Evolutionary conservation across 2,329 filamentous ascomycete genomes (phyloP).

Genomic region (Parasarocladium wereldwijsianum): DNA sequence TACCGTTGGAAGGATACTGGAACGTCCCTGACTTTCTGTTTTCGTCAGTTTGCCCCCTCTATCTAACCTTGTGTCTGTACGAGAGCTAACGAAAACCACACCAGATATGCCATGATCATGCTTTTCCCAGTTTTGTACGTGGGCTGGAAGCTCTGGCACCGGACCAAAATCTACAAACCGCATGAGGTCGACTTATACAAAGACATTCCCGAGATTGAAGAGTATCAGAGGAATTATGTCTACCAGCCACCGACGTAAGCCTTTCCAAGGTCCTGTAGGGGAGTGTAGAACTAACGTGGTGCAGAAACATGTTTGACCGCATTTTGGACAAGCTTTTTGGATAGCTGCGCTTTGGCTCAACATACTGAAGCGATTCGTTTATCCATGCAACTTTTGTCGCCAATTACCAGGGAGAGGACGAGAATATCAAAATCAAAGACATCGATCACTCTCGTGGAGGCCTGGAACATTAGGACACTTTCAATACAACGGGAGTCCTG

Average conservation of each 20-base stretch:
- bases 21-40: slow-evolving; percentile 57
- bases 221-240: slow-evolving; percentile 49
- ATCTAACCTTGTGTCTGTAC: background rate
- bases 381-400: background rate
- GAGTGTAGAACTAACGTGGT: background rate
- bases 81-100: slow-evolving; percentile 4
- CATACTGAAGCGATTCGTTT: background rate
- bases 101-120: slow-evolving; percentile 54
- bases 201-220: slow-evolving; percentile 51
- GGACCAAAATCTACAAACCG: slow-evolving; percentile 40
- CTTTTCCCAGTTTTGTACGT: slow-evolving; percentile 55
- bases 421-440: too few relatives aligned
- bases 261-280: background rate
- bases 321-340: slow-evolving; percentile 9
- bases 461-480: too few relatives aligned
- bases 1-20: slow-evolving; percentile 47
- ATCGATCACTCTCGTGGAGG: too few relatives aligned
- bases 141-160: slow-evolving; percentile 57
- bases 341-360: too few relatives aligned
- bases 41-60: slow-evolving; percentile 28
- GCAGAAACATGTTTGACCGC: slow-evolving; percentile 8
- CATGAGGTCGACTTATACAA: slow-evolving; percentile 47
- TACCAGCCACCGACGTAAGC: slow-evolving; percentile 35
- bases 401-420: too few relatives aligned
- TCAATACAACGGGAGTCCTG: too few relatives aligned